Evolutionary conservation across 345 rosid genomes (phyloP).

Genomic region (Ailanthus altissimus): DNA sequence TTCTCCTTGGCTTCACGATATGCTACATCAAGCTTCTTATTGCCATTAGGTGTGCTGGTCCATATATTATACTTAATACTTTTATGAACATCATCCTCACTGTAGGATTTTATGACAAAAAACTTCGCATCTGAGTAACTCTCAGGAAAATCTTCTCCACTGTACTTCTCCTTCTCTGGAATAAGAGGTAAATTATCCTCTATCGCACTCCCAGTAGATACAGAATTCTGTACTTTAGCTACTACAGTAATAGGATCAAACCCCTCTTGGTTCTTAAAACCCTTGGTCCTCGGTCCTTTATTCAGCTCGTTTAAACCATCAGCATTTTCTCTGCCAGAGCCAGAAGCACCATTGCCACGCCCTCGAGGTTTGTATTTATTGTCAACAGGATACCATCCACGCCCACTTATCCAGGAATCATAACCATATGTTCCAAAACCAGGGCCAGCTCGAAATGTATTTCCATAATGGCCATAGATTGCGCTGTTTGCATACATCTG

Average conservation of each 20-base stretch:
- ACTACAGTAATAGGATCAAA: slow-evolving; percentile 30
- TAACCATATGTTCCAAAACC: slow-evolving; percentile 56
- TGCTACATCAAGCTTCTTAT: slow-evolving; percentile 74
- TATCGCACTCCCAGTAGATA: slow-evolving; percentile 26
- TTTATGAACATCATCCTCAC: slow-evolving; percentile 87
- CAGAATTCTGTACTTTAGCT: slow-evolving; percentile 35
- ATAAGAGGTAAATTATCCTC: slow-evolving; percentile 34
- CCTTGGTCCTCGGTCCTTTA: slow-evolving; percentile 71
- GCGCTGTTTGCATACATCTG: slow-evolving; percentile 51
- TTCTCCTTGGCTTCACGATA: slow-evolving; percentile 55
- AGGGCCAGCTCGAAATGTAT: slow-evolving; percentile 43
- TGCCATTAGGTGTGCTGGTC: slow-evolving; percentile 79
- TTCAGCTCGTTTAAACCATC: slow-evolving; percentile 80
- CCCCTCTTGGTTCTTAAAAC: slow-evolving; percentile 47
- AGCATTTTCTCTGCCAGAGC: slow-evolving; percentile 57
- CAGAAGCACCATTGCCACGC: slow-evolving; percentile 39
- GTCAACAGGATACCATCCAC: slow-evolving; percentile 60
- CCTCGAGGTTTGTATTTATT: slow-evolving; percentile 54
- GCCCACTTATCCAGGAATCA: slow-evolving; percentile 62
- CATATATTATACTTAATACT: slow-evolving; percentile 74
- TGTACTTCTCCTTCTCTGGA: slow-evolving; percentile 47
- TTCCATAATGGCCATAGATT: slow-evolving; percentile 59
- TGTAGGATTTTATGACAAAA: slow-evolving; percentile 75
- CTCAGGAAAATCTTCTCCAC: slow-evolving; percentile 54
- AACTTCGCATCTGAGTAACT: slow-evolving; percentile 56